Base-by-base conservation (phyloP, 257 asterid species). In the Plantago ovata region DNA sequence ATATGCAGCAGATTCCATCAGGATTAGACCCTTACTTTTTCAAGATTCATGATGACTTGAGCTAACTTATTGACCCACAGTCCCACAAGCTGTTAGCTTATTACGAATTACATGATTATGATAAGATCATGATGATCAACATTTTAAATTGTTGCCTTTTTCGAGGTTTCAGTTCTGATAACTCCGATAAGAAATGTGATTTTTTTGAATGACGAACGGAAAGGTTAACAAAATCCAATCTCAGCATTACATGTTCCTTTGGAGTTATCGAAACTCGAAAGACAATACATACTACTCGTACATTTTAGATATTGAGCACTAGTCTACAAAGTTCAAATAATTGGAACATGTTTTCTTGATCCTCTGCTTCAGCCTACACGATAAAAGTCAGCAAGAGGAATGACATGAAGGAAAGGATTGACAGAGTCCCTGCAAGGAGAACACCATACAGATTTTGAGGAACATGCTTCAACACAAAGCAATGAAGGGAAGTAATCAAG, bases 401-500 rank as follows among this genome's bases (percentile, higher is more conserved):
- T 73, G 49, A 66, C 23, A 65, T 74, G 75, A 75, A 28, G 19
- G 63, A 58, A 38, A 45, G 51, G 28, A 72, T 69, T 36, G 59
- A 44, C 43, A 71, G 24, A 64, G 65, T 14, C 63, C 85, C 95
- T 89, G 77, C 73, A 69, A 55, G 50, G 54, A 53, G 21, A 53
- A 42, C 6, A 24, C 41, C 51, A 63, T 51, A 23, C 64, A 46
- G 46, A 38, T 53, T 58, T 10, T 62, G 23, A 53, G 43, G 38
- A 24, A 14, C 22, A 10, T 13, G 40, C 24, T 49, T 45, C 15
- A 62, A 23, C 9, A 42, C 9, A 14, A 61, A 42, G 56, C 45
- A 19, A 4, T 11, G 36, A 20, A 41, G 10, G 18, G n/a, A 39
- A 42, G 18, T 18, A 47, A 14, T 47, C n/a, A 18, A 32, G 9